Evolutionary conservation across 1,284 basidiomycete genomes (phyloP).

Genomic region (Trichosporon inkin): DNA sequence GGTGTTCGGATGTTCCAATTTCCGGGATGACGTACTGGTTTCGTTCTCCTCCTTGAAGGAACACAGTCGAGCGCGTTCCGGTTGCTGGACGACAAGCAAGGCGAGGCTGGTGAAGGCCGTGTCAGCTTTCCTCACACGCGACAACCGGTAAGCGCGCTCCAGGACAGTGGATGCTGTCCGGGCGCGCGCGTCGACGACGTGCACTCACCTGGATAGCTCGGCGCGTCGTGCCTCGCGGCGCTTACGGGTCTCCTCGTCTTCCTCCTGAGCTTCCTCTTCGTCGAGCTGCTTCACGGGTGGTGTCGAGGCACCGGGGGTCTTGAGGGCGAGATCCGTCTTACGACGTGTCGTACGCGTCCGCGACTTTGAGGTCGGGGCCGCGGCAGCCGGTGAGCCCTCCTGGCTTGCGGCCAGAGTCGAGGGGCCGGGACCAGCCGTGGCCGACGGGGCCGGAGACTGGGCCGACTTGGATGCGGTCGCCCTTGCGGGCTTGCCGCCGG

Average conservation of each 20-base stretch:
- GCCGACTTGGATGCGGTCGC: background rate
- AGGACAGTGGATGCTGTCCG: background rate
- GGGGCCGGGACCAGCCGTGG: background rate
- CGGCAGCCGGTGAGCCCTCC: background rate
- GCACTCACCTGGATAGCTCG: constrained; percentile 9
- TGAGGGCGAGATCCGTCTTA: constrained; percentile 5
- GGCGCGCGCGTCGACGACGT: background rate
- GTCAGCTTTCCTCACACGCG: background rate
- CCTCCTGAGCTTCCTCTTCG: constrained; percentile 6
- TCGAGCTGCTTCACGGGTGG: constrained; percentile 5
- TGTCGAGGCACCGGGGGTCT: constrained; percentile 3
- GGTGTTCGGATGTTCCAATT: background rate
- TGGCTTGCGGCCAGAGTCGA: background rate
- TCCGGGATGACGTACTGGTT: constrained; percentile 42
- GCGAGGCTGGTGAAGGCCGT: constrained; percentile 13
- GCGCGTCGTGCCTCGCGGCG: constrained; percentile 9
- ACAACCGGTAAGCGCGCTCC: background rate
- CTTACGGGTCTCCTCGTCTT: constrained; percentile 11
- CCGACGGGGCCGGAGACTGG: background rate
- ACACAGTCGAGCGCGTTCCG: constrained; percentile 48
- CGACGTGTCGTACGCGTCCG: constrained; percentile 6
- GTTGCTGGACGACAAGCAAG: constrained; percentile 45
- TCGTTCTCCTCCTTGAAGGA: constrained; percentile 53
- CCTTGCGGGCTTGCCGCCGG: constrained; percentile 7
- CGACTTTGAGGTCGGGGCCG: background rate